phyloP scores from a whole-genome alignment of 108 stramenopile species.

The Craspedostauros australis region DNA sequence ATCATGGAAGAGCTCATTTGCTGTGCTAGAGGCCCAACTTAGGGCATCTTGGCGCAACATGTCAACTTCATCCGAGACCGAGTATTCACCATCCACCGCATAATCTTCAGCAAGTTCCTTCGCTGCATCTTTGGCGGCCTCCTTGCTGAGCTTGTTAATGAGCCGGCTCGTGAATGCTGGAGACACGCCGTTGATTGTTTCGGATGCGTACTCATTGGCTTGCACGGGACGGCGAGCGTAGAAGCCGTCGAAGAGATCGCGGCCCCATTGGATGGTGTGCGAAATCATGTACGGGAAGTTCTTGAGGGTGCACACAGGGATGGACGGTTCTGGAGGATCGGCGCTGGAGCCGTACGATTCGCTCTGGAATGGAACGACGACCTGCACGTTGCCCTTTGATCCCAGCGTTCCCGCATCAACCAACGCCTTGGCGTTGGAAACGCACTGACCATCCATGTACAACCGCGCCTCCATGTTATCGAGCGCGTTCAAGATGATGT shows the following conservation, averaged over 20 bases:
- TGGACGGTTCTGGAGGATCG: slow-evolving; percentile 83
- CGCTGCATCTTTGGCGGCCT: slow-evolving; percentile 57
- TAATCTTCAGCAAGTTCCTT: slow-evolving; percentile 63
- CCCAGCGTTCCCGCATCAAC: slow-evolving; percentile 86
- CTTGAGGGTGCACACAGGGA: slow-evolving; percentile 84
- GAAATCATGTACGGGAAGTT: slow-evolving; percentile 87
- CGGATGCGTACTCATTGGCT: slow-evolving; percentile 57
- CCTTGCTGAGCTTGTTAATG: slow-evolving; percentile 47
- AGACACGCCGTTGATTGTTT: slow-evolving; percentile 19
- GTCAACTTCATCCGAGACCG: slow-evolving; percentile 25
- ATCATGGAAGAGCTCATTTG: slow-evolving; percentile 45
- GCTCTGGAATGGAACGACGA: slow-evolving; percentile 73
- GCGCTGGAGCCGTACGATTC: slow-evolving; percentile 84
- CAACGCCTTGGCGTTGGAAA: slow-evolving; percentile 55
- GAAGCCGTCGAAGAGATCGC: slow-evolving; percentile 81
- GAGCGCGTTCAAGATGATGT: slow-evolving; percentile 91
- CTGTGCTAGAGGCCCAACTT: slow-evolving; percentile 56
- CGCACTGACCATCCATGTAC: slow-evolving; percentile 78
- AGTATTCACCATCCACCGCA: slow-evolving; percentile 17
- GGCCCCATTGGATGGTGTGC: slow-evolving; percentile 88
- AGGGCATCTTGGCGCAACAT: slow-evolving; percentile 31
- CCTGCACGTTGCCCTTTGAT: slow-evolving; percentile 87
- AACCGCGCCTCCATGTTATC: slow-evolving; percentile 97
- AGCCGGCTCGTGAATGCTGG: slow-evolving; percentile 37
- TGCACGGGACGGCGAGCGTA: slow-evolving; percentile 70